A percentile compares a stretch with the other conserved stretches of the same genome.
phyloP scores from a whole-genome alignment of 192 early-diverging fungal species.

The Paraglomus occultum region DNA sequence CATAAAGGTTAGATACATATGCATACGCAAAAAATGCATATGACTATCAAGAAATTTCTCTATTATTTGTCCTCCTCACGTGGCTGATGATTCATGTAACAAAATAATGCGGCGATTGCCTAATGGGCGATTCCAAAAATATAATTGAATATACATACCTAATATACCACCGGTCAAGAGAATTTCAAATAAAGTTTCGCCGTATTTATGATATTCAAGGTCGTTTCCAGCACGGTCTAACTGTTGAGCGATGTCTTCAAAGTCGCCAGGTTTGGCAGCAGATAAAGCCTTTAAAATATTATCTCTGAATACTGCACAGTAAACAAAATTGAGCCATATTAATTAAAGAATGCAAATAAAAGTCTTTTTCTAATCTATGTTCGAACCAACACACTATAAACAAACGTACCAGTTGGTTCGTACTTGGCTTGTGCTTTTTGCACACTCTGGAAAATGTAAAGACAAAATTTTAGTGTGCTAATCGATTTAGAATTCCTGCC shows the following conservation, averaged over 20 bases:
- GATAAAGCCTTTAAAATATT: conserved; percentile 50
- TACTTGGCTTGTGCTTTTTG: conserved; percentile 66
- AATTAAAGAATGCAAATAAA: not conserved
- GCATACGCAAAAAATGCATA: not conserved
- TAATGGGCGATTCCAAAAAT: not conserved
- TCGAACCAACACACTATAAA: not conserved
- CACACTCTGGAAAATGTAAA: conserved; percentile 44
- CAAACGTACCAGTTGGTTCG: conserved; percentile 57
- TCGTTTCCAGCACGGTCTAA: conserved; percentile 83
- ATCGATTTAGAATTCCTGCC: not conserved
- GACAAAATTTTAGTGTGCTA: not conserved
- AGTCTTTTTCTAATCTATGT: too few species aligned
- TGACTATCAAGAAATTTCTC: conserved; percentile 22
- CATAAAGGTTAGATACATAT: not conserved
- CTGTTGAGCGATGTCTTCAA: conserved; percentile 69
- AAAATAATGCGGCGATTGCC: not conserved
- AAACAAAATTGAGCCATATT: conserved; percentile 4
- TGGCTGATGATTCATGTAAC: not conserved
- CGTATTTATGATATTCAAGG: conserved; percentile 95
- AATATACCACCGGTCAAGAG: conserved; percentile 90
- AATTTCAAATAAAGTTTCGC: conserved; percentile 91
- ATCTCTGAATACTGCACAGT: conserved; percentile 54
- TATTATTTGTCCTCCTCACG: conserved; percentile 35
- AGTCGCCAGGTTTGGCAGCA: conserved; percentile 53
- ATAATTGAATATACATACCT: conserved; percentile 47